phyloP scores from a whole-genome alignment of 331 rosid genomes.

The Stylosanthes scabra region DNA sequence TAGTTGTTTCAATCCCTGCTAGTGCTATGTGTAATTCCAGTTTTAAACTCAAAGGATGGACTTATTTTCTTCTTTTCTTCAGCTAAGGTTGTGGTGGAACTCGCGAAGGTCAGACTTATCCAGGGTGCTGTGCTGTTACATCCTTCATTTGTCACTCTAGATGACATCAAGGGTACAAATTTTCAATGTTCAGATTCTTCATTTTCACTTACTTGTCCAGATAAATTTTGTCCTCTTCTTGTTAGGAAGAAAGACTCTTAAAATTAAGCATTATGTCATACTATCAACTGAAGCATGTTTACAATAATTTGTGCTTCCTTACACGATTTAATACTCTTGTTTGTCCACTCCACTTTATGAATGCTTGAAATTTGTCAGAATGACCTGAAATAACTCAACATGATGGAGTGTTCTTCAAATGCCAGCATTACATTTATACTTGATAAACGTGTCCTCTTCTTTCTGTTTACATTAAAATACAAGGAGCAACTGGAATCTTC shows the following conservation, averaged over 20 bases:
- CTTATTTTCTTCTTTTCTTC: slow-evolving; percentile 32
- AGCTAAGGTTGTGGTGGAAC: slow-evolving; percentile 69
- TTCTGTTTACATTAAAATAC: not conserved
- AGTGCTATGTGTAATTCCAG: too few relatives aligned
- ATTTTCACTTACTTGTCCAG: slow-evolving; percentile 3
- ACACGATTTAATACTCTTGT: too few relatives aligned
- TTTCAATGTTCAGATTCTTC: slow-evolving; percentile 22
- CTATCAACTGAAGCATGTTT: slow-evolving; percentile 2
- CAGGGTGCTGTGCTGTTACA: slow-evolving; percentile 62
- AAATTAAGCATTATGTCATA: not conserved
- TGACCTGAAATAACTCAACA: not conserved
- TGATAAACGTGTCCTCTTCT: not conserved
- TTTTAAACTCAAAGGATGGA: slow-evolving; percentile 4
- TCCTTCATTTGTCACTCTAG: slow-evolving; percentile 61
- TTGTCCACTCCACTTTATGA: too few relatives aligned
- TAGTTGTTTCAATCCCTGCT: not conserved
- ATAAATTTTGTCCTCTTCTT: not conserved
- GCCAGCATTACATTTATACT: not conserved
- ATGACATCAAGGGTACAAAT: slow-evolving; percentile 69
- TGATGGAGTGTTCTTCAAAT: not conserved
- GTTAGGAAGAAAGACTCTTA: not conserved
- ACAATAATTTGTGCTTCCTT: not conserved
- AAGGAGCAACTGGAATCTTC: not conserved
- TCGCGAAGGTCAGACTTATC: slow-evolving; percentile 47
- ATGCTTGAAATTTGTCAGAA: too few relatives aligned